A percentile compares a stretch with the other conserved stretches of the same genome.
phyloP scores from a whole-genome alignment of 129 eudicot genomes.

The sunflower (Helianthus annuus) region HanXRQr2.0-SUNRISE NC_035449.2:181539621-181540120 shows the following conservation, averaged over 20 bases:
- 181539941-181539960: not conserved
- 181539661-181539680: constrained; percentile 49
- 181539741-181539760: constrained; percentile 32
- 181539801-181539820: not conserved
- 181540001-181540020: constrained; percentile 26
- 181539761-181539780: not conserved
- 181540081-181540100: constrained; percentile 33
- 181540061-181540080: constrained; percentile 32
- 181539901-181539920: constrained; percentile 52
- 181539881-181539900: constrained; percentile 55
- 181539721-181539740: constrained; percentile 44
- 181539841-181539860: constrained; percentile 42
- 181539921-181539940: constrained; percentile 45
- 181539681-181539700: constrained; percentile 54
- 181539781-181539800: not conserved
- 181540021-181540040: constrained; percentile 15
- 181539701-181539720: constrained; percentile 47
- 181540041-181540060: constrained; percentile 8
- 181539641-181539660: constrained; percentile 44
- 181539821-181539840: constrained; percentile 43
- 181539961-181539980: constrained; percentile 25
- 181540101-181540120: constrained; percentile 15
- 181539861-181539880: constrained; percentile 47
- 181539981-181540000: constrained; percentile 36
- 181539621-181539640: constrained; percentile 50